Conservation (phyloP, 345 rosid genomes). For the Hibiscus trionum region DNA sequence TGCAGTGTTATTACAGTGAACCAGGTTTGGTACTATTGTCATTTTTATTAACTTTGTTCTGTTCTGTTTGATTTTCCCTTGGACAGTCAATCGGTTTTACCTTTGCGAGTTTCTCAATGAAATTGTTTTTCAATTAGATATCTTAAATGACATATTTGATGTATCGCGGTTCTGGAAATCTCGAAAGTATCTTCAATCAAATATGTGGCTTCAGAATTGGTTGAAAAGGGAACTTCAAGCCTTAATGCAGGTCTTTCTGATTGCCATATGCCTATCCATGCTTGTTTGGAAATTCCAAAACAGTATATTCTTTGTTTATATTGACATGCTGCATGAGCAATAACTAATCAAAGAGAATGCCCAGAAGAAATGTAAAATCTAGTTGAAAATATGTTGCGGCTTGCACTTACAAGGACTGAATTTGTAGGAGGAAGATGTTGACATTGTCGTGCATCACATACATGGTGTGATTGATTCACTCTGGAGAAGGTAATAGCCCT, state of each 20-base stretch:
- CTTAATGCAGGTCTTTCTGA: slow-evolving; percentile 53
- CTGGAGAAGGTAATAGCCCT: slow-evolving; percentile 39
- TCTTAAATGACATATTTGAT: slow-evolving; percentile 36
- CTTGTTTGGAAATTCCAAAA: not conserved
- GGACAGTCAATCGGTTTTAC: not conserved
- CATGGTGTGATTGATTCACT: slow-evolving; percentile 61
- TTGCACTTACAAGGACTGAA: not conserved
- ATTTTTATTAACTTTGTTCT: slow-evolving; percentile 1
- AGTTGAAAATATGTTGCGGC: not conserved
- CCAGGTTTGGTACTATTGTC: slow-evolving; percentile 39
- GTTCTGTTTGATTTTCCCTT: not conserved
- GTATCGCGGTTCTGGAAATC: slow-evolving; percentile 60
- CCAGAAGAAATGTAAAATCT: not conserved
- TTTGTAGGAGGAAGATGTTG: slow-evolving; percentile 72
- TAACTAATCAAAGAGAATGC: not conserved
- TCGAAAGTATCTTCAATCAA: slow-evolving; percentile 51
- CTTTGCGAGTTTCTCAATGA: slow-evolving; percentile 2
- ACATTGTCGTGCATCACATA: slow-evolving; percentile 58
- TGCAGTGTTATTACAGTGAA: slow-evolving; percentile 60
- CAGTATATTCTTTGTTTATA: not conserved
- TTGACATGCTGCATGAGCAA: not conserved
- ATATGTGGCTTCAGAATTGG: slow-evolving; percentile 61
- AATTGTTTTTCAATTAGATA: slow-evolving; percentile 40
- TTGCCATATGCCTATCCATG: slow-evolving; percentile 4
- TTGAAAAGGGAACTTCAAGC: slow-evolving; percentile 83